A percentile compares a stretch with the other conserved stretches of the same genome.
phyloP scores from a whole-genome alignment of 495 filamentous ascomycete genomes.

The Umbilicaria muhlenbergii region DNA sequence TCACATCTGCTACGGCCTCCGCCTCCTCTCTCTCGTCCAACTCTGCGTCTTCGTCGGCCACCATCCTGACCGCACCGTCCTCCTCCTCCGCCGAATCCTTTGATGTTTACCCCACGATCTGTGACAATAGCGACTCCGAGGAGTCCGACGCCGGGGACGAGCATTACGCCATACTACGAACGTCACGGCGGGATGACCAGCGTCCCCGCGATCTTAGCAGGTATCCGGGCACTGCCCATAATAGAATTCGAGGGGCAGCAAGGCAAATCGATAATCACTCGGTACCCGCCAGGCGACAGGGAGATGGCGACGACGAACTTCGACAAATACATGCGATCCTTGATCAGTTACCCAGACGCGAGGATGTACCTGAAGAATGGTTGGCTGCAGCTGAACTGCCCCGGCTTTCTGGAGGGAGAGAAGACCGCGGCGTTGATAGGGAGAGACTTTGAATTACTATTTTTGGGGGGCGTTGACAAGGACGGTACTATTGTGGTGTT shows the following conservation, averaged over 20 bases:
- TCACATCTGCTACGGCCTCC: slow-evolving; percentile 47
- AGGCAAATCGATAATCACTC: too few relatives aligned
- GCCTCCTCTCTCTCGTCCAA: slow-evolving; percentile 26
- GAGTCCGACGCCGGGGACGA: slow-evolving; percentile 5
- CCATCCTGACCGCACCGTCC: slow-evolving; percentile 7
- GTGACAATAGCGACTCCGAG: slow-evolving; percentile 8
- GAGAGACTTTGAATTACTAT: slow-evolving; percentile 3
- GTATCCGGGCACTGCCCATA: too few relatives aligned
- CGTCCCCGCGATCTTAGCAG: too few relatives aligned
- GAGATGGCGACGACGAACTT: too few relatives aligned
- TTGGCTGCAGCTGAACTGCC: background rate
- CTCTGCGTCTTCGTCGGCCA: slow-evolving; percentile 14
- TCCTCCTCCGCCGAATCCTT: background rate
- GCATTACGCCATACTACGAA: background rate
- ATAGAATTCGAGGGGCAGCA: too few relatives aligned
- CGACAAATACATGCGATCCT: too few relatives aligned
- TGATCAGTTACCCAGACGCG: too few relatives aligned
- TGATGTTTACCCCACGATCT: background rate
- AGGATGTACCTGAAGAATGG: slow-evolving; percentile 6
- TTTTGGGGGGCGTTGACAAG: too few relatives aligned
- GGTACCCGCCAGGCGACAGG: too few relatives aligned
- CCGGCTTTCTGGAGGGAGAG: background rate
- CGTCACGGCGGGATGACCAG: too few relatives aligned
- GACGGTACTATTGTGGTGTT: too few relatives aligned
- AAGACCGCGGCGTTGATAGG: background rate